Conservation (phyloP, 495 filamentous ascomycete species). For the Durotheca rogersii region DNA sequence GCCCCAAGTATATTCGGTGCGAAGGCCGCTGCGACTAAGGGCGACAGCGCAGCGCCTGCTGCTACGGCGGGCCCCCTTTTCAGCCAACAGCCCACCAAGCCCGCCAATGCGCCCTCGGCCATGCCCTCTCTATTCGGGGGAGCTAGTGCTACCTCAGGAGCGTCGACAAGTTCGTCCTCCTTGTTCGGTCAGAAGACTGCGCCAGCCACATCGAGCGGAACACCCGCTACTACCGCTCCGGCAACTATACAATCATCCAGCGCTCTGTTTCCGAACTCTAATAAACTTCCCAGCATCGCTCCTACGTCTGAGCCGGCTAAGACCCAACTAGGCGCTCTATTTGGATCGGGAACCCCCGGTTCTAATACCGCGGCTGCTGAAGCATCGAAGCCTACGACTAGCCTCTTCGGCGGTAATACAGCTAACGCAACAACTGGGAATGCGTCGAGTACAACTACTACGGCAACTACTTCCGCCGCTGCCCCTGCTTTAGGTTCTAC, state of each 20-base stretch:
- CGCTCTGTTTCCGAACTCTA: constrained; percentile 28
- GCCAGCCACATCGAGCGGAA: constrained; percentile 12
- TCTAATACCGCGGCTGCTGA: constrained; percentile 19
- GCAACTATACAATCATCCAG: constrained; percentile 24
- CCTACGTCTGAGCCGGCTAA: constrained; percentile 23
- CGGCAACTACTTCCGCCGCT: constrained; percentile 8
- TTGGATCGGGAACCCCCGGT: constrained; percentile 15
- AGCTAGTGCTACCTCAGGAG: constrained; percentile 12
- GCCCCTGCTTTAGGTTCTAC: constrained; percentile 18
- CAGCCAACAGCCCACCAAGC: constrained; percentile 25
- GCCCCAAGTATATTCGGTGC: constrained; percentile 15
- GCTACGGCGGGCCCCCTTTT: constrained; percentile 9
- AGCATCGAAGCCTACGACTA: constrained; percentile 30
- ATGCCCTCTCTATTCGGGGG: constrained; percentile 22
- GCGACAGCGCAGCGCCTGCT: constrained; percentile 3
- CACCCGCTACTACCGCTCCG: constrained; percentile 22
- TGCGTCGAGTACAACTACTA: constrained; percentile 20
- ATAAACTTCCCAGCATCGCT: constrained; percentile 23
- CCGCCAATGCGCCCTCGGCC: constrained; percentile 23
- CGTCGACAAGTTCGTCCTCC: constrained; percentile 12
- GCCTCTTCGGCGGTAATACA: constrained; percentile 33
- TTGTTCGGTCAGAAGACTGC: constrained; percentile 20
- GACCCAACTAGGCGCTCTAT: constrained; percentile 17
- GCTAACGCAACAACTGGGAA: constrained; percentile 26
- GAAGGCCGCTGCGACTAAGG: constrained; percentile 22